Percentiles rank a stretch among this genome's conserved stretches.
These are phyloP conservation scores for Neoboletus brunneissimus DNA, from an alignment of 768 basidiomycete species.

Conservation along the genomic window DNA sequence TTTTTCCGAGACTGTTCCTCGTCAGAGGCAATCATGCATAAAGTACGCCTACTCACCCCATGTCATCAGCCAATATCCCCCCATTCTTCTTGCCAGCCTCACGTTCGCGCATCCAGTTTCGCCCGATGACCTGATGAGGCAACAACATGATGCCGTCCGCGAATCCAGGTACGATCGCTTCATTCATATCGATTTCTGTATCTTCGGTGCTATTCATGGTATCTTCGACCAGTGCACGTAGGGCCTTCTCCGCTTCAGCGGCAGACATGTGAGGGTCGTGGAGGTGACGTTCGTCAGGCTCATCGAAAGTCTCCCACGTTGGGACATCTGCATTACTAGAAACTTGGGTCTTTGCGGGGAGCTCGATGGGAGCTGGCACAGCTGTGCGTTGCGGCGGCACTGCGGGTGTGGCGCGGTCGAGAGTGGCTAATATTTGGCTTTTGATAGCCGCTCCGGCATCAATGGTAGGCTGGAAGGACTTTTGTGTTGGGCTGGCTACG, in stretches of 20 bases:
- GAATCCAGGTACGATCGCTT: constrained; percentile 78
- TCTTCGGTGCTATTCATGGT: constrained; percentile 53
- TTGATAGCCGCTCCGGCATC: background rate
- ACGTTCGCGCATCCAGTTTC: constrained; percentile 83
- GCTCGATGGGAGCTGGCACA: constrained; percentile 35
- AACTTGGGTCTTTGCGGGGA: constrained; percentile 20
- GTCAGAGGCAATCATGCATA: constrained; percentile 4
- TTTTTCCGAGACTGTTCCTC: constrained; percentile 68
- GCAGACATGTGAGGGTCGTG: constrained; percentile 38
- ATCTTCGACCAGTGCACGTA: constrained; percentile 73
- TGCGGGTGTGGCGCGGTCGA: constrained; percentile 23
- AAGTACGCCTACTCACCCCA: constrained; percentile 54
- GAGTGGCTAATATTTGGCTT: constrained; percentile 18
- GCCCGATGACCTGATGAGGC: constrained; percentile 85
- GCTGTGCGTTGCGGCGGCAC: constrained; percentile 16
- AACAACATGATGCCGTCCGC: constrained; percentile 64
- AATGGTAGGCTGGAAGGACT: background rate
- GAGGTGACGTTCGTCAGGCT: constrained; percentile 22
- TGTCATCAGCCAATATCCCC: constrained; percentile 90
- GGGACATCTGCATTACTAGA: constrained; percentile 10
- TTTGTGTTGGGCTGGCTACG: constrained; percentile 4
- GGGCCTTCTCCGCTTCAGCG: constrained; percentile 70
- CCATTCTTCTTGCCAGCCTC: constrained; percentile 78
- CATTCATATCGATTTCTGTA: constrained; percentile 51
- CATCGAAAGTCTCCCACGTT: constrained; percentile 33